These are phyloP conservation scores for Pseudotsuga menziesii DNA, from an alignment of 75 land plant genomes.

Conservation along the genomic window DNA sequence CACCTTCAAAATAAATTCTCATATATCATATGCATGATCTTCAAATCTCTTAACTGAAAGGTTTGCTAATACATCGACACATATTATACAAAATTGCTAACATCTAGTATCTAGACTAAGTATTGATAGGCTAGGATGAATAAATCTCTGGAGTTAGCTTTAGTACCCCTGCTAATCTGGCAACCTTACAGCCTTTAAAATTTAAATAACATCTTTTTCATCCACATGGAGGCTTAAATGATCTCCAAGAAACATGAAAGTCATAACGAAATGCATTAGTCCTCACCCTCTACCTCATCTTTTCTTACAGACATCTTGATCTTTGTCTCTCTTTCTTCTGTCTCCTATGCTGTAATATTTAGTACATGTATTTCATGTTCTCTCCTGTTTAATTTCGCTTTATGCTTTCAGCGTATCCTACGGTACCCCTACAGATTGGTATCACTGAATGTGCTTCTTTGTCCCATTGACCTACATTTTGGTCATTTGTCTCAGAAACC, in stretches of 20 bases:
- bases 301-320: too few species aligned
- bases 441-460: too few species aligned
- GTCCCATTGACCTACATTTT: too few species aligned
- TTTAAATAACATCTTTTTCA: neutral
- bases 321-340: too few species aligned
- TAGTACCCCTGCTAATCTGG: too few species aligned
- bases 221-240: neutral
- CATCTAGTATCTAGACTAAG: neutral
- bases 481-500: neutral
- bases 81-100: neutral
- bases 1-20: constrained; percentile 39
- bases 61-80: neutral
- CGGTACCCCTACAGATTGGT: too few species aligned
- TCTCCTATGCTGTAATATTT: too few species aligned
- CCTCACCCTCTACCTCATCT: too few species aligned
- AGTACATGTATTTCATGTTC: too few species aligned
- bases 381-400: too few species aligned
- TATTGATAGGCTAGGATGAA: neutral
- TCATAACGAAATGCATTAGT: neutral
- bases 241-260: neutral
- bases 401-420: too few species aligned
- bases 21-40: neutral
- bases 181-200: neutral
- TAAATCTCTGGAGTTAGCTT: neutral
- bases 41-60: neutral